Evolutionary conservation across 139 green algal genomes (phyloP), one percentile per base, ranked within the genome.

Genomic region (Chlorella sorokiniana): DNA sequence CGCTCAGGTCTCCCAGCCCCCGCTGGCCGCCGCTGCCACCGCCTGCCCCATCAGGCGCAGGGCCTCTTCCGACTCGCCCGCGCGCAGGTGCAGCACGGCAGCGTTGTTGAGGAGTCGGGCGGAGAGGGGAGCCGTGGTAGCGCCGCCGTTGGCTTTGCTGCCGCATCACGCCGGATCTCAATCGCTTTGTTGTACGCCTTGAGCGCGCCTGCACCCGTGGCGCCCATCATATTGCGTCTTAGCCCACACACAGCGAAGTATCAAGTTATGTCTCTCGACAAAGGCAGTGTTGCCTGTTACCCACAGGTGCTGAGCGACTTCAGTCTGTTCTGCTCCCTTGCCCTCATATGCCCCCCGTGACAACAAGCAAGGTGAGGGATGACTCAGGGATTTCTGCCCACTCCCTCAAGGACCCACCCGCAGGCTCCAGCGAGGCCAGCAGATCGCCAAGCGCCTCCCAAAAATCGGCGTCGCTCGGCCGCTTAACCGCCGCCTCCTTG

Each of bases 371-470:
- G n/a, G n/a, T n/a, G n/a, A n/a, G n/a, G n/a, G n/a, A n/a, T n/a
- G n/a, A n/a, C n/a, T n/a, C n/a, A n/a, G n/a, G n/a, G n/a, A n/a
- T n/a, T n/a, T n/a, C n/a, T n/a, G n/a, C n/a, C n/a, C n/a, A n/a
- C n/a, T n/a, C n/a, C n/a, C n/a, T n/a, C n/a, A n/a, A n/a, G n/a
- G n/a, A n/a, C 67, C 23, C 29, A 94, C 91, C 91, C 83, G 88
- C 70, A 25, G 92, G 91, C 76, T 97, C 93, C 18, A 69, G 75
- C 6, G 84, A 29, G 7, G 89, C 88, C 59, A 93, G 84, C 81
- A 98, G 76, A 73, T 98, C 94, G 3, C 88, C 94, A 73, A 97
- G 86, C 88, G 94, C 84, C 87, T 96, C 91, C 94, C 91, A 96
- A 33, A 98, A 78, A 16, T 91, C 85, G 0, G 79, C 56, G 35